A percentile compares a stretch with the other conserved stretches of the same genome.
phyloP scores from a whole-genome alignment of 331 rosid genomes.

The Quercus tomentella region DNA sequence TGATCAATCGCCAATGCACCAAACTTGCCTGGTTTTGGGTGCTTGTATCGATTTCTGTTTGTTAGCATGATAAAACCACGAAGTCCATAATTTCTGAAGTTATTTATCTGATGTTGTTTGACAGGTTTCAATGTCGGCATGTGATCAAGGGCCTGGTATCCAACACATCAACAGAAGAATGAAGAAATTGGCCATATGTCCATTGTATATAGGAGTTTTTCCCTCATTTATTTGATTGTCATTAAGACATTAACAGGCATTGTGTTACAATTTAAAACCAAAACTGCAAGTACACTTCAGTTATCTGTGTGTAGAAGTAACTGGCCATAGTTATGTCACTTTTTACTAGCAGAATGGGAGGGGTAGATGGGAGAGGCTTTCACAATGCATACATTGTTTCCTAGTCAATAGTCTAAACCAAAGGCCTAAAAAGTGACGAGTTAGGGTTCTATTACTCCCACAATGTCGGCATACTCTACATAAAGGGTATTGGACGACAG shows the following conservation, averaged over 20 bases:
- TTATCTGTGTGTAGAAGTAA: background rate
- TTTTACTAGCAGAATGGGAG: too few species aligned
- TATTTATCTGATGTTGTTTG: background rate
- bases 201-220: background rate
- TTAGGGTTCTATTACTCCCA: too few species aligned
- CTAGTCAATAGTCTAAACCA: too few species aligned
- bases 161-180: constrained; percentile 57
- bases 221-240: background rate
- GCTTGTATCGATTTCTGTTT: background rate
- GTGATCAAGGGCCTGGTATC: constrained; percentile 72
- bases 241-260: background rate
- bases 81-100: background rate
- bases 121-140: constrained; percentile 97
- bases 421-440: too few species aligned
- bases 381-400: too few species aligned
- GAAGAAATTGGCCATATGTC: constrained; percentile 6
- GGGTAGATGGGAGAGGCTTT: too few species aligned
- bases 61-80: too few species aligned
- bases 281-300: background rate
- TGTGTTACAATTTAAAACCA: background rate
- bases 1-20: background rate
- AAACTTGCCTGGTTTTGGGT: background rate
- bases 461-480: too few species aligned
- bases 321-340: background rate
- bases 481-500: too few species aligned